Evolutionary conservation across 129 eudicot species (phyloP).

Genomic region (Flaveria brownii): DNA sequence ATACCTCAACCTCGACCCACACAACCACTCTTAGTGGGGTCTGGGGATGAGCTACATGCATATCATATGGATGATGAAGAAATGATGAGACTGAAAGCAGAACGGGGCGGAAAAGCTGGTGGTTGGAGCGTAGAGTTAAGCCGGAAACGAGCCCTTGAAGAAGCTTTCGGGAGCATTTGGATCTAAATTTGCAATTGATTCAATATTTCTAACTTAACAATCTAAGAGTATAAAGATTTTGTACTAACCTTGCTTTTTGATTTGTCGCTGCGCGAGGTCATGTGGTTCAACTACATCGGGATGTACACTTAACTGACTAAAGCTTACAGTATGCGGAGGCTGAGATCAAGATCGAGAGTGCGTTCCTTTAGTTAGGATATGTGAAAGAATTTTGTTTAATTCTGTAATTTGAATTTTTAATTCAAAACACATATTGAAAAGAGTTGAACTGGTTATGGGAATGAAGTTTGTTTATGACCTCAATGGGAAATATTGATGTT

Average conservation of each 20-base stretch:
- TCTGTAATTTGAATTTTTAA: constrained; percentile 24
- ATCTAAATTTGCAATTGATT: constrained; percentile 33
- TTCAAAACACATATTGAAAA: neutral
- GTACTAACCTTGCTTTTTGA: neutral
- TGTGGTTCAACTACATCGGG: neutral
- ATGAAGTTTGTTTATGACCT: neutral
- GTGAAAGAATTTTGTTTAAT: constrained; percentile 23
- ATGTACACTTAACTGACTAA: neutral
- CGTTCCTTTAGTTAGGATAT: constrained; percentile 3
- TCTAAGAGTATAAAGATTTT: constrained; percentile 23
- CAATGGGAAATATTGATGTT: neutral
- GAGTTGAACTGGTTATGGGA: neutral
- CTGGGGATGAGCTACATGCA: constrained; percentile 54
- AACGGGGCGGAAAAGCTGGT: constrained; percentile 81
- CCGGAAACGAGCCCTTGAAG: constrained; percentile 90
- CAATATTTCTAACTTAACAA: neutral
- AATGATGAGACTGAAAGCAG: constrained; percentile 72
- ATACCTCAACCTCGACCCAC: constrained; percentile 82
- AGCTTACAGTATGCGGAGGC: neutral
- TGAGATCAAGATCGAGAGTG: neutral
- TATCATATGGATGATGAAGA: constrained; percentile 78
- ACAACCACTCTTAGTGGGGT: constrained; percentile 63
- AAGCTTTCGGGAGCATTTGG: constrained; percentile 96
- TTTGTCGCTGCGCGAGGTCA: neutral
- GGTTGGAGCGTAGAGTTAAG: constrained; percentile 89